A percentile compares a stretch with the other conserved stretches of the same genome.
These are phyloP conservation scores for Venturia aucupariae DNA, from an alignment of 2,329 filamentous ascomycete genomes.

Conservation along the genomic window DNA sequence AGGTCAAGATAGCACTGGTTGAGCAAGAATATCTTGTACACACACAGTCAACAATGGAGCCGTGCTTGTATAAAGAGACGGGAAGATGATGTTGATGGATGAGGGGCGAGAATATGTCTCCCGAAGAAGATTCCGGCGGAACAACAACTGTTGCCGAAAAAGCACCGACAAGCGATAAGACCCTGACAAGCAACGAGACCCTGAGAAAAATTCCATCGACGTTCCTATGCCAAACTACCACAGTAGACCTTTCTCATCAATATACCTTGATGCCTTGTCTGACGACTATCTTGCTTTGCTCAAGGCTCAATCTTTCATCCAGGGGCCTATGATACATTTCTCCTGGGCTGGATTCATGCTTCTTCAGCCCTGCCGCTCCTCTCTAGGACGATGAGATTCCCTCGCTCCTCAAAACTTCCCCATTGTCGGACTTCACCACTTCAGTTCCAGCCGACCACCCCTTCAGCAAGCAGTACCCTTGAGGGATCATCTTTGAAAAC, in stretches of 20 bases:
- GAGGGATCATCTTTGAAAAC: neutral
- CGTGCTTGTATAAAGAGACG: neutral
- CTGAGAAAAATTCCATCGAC: no score
- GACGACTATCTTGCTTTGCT: neutral
- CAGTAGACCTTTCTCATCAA: neutral
- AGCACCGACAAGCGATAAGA: neutral
- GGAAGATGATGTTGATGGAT: neutral
- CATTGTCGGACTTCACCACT: neutral
- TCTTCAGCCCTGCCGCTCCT: no score
- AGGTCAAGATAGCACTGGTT: no score
- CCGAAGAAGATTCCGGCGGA: neutral
- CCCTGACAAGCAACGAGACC: neutral
- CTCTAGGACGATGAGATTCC: neutral
- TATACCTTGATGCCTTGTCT: neutral
- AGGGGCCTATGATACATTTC: no score
- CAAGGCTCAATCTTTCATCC: no score
- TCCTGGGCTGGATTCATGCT: no score
- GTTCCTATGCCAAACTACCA: neutral
- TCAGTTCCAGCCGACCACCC: conserved; percentile 14
- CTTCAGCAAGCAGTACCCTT: conserved; percentile 6
- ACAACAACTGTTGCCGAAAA: neutral
- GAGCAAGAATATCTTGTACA: no score
- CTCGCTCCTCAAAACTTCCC: neutral
- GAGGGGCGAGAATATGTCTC: neutral
- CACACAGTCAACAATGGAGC: neutral